Percentiles rank a stretch among this genome's conserved stretches.
These are phyloP conservation scores for Globisporangium viniferum DNA, from an alignment of 352 stramenopile genomes.

Conservation along the genomic window DNA sequence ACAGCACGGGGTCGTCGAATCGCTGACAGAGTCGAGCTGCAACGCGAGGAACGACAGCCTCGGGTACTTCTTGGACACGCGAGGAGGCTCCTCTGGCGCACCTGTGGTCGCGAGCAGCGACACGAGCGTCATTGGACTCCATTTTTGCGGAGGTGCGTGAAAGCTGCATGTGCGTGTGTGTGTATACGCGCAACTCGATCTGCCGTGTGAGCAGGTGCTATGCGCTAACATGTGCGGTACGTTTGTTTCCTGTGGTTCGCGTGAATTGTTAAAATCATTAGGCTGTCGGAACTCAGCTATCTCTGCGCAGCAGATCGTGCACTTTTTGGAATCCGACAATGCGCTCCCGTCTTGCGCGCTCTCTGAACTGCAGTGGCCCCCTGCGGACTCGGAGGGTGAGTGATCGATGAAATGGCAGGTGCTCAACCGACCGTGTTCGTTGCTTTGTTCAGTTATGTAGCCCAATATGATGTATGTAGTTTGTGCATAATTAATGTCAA, in stretches of 20 bases:
- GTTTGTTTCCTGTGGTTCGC: background rate
- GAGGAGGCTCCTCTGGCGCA: conserved; percentile 46
- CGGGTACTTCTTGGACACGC: conserved; percentile 43
- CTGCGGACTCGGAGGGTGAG: background rate
- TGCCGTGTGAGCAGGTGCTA: background rate
- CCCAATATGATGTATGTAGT: background rate
- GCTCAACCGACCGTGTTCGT: no score
- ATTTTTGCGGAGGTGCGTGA: conserved; percentile 43
- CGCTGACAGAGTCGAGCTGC: conserved; percentile 28
- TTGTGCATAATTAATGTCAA: background rate
- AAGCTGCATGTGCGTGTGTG: background rate
- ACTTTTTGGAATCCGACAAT: conserved; percentile 15
- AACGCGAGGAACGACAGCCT: conserved; percentile 29
- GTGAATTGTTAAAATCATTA: background rate
- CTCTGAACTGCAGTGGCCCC: conserved; percentile 11
- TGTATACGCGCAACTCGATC: background rate
- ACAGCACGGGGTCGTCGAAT: conserved; percentile 25
- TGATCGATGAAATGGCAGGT: background rate
- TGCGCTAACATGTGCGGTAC: no score
- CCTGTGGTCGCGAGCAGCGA: conserved; percentile 42
- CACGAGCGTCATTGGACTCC: conserved; percentile 38
- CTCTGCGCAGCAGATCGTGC: conserved; percentile 29
- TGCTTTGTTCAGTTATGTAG: background rate
- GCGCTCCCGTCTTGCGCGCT: conserved; percentile 25
- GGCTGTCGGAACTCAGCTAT: conserved; percentile 42